Conservation (phyloP, 306 rosid species). For the Erythrophleum fordii region DNA sequence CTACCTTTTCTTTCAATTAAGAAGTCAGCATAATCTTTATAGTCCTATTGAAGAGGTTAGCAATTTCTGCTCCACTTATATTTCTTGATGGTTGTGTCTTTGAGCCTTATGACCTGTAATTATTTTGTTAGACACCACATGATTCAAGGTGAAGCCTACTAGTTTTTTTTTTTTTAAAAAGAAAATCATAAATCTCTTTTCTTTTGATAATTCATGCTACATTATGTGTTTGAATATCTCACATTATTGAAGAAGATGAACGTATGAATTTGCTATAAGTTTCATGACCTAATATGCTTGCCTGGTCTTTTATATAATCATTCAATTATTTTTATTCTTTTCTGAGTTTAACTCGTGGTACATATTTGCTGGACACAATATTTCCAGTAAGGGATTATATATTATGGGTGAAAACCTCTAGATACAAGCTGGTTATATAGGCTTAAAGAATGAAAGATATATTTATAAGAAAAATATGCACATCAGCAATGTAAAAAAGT, state of each 20-base stretch:
- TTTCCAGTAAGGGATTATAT: constrained; percentile 6
- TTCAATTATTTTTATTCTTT: constrained; percentile 1
- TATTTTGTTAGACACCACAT: not conserved
- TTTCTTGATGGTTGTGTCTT: not conserved
- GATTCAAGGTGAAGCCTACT: not conserved
- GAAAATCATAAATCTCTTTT: not conserved
- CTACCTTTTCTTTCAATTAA: constrained; percentile 88
- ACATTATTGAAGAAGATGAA: constrained; percentile 1
- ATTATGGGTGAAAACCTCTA: too few species aligned
- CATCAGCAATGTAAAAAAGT: not conserved
- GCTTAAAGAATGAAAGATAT: constrained; percentile 18
- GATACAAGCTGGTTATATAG: too few species aligned
- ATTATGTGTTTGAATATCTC: not conserved
- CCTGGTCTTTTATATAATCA: not conserved
- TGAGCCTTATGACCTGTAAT: constrained; percentile 8
- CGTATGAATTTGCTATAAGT: not conserved
- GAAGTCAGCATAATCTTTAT: constrained; percentile 63
- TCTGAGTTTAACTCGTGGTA: not conserved
- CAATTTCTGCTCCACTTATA: constrained; percentile 26
- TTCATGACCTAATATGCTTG: not conserved
- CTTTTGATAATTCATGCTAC: not conserved
- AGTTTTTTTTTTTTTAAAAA: not conserved
- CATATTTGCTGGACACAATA: constrained; percentile 15
- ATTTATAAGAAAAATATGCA: not conserved
- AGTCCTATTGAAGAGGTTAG: constrained; percentile 65